A percentile compares a stretch with the other conserved stretches of the same genome.
These are phyloP conservation scores for Zygoascus tannicola DNA, from an alignment of 805 yeast species.

Conservation along the genomic window DNA sequence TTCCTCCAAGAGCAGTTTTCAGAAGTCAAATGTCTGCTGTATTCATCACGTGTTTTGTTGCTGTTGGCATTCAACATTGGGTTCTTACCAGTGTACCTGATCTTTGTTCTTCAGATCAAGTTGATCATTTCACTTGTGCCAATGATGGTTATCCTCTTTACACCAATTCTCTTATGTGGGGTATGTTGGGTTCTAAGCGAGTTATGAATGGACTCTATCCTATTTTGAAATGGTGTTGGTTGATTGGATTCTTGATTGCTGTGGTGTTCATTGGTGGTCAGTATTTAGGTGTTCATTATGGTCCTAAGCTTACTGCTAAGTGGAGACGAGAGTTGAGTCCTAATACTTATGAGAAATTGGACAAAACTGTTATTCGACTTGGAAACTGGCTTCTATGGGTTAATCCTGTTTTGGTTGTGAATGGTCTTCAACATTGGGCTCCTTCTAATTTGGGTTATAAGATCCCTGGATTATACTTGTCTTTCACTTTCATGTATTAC, in stretches of 20 bases:
- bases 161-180: slow-evolving; percentile 35
- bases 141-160: slow-evolving; percentile 38
- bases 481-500: slow-evolving; percentile 38
- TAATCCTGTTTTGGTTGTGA: slow-evolving; percentile 38
- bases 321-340: slow-evolving; percentile 3
- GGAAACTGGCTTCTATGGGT: slow-evolving; percentile 3
- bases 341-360: slow-evolving; percentile 23
- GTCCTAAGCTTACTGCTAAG: slow-evolving; percentile 11
- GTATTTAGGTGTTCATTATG: slow-evolving; percentile 19
- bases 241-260: slow-evolving; percentile 30
- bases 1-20: slow-evolving; percentile 19
- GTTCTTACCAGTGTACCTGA: slow-evolving; percentile 26
- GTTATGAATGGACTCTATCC: slow-evolving; percentile 34
- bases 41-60: slow-evolving; percentile 20
- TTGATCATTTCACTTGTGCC: slow-evolving; percentile 29
- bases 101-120: slow-evolving; percentile 23
- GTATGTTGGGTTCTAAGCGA: slow-evolving; percentile 40
- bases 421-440: slow-evolving; percentile 35
- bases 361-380: slow-evolving; percentile 5
- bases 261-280: slow-evolving; percentile 17
- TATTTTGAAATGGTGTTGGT: slow-evolving; percentile 38
- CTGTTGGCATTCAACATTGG: slow-evolving; percentile 26
- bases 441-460: slow-evolving; percentile 39
- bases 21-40: slow-evolving; percentile 23
- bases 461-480: slow-evolving; percentile 34